A percentile compares a stretch with the other conserved stretches of the same genome.
phyloP scores from a whole-genome alignment of 306 rosid species.

The Parietaria judaica region DNA sequence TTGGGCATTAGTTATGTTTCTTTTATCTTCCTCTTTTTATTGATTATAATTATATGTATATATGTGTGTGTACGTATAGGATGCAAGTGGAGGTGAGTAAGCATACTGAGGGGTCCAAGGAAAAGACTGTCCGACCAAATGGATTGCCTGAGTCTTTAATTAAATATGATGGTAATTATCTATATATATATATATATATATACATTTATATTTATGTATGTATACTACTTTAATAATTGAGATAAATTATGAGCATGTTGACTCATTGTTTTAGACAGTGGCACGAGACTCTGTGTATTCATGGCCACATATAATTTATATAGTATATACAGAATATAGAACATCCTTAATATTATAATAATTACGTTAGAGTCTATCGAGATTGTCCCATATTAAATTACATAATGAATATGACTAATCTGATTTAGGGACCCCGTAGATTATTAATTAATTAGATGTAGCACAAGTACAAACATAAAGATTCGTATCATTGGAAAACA shows the following conservation, averaged over 20 bases:
- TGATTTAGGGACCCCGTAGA: too few relatives aligned
- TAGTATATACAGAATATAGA: too few relatives aligned
- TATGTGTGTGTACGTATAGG: conserved; percentile 34
- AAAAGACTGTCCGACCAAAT: conserved; percentile 86
- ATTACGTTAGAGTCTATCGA: too few relatives aligned
- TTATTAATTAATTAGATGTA: too few relatives aligned
- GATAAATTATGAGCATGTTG: too few relatives aligned
- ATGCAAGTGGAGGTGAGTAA: conserved; percentile 99
- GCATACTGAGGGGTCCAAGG: conserved; percentile 90
- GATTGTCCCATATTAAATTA: too few relatives aligned
- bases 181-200: not conserved
- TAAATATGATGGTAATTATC: conserved; percentile 68
- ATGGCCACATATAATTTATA: too few relatives aligned
- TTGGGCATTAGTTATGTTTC: not conserved
- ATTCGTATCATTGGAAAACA: too few relatives aligned
- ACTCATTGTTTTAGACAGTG: not conserved
- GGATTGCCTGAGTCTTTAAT: conserved; percentile 92
- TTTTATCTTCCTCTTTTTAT: not conserved
- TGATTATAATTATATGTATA: not conserved
- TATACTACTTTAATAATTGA: not conserved
- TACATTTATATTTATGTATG: not conserved
- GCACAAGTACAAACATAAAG: too few relatives aligned
- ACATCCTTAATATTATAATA: too few relatives aligned
- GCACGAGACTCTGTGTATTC: not conserved
- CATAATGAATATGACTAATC: not conserved